Base-by-base conservation (phyloP, 2,329 filamentous ascomycete species). In the Aspergillus pseudoterreus region DNA sequence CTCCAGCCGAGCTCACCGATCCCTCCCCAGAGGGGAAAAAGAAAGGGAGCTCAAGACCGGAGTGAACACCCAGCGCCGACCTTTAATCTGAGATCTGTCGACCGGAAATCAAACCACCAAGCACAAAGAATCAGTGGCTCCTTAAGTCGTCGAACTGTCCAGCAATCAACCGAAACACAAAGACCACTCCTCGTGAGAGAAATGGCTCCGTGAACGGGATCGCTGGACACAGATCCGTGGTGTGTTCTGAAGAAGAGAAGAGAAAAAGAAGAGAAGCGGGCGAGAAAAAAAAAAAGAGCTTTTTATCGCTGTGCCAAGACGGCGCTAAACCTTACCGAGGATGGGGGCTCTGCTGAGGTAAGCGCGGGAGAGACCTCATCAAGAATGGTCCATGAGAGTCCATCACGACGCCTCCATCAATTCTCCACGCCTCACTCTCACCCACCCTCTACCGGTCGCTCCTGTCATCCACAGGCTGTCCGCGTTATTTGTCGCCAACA, bases 21-120 rank as follows among this genome's bases (percentile, higher is more conserved):
- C 45, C 44, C 50, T 49, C 45, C 27, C 27, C 27, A 30, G 27
- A 10, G 27, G 27, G 42, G 50, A 51, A 38, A 38, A 54, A 42
- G 56, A 60, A 67, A 74, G 81, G 85, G 85, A 88, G 79, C 83
- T 82, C 80, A 82, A 82, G 82, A 80, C 79, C 65, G 62, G 64
- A 69, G 75, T 68, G 65, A 66, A 66, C 63, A 66, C 71, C 73
- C 74, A 73, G 77, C 72, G 78, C 78, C 75, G 73, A 76, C 64
- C 59, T 65, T 94, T 82, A 67, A 73, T 96, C 86, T 95, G 73
- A 89, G 86, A 94, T 85, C 88, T 94, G 91, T 95, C 90, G 88
- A 91, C 89, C 84, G 87, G 88, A 92, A 90, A 87, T 85, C 53
- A 59, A 81, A 91, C 83, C 88, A 90, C 85, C 73, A 65, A 67